A percentile compares a stretch with the other conserved stretches of the same genome.
Conservation (phyloP, 805 yeast species). For the Monosporozyma siamensis region DNA sequence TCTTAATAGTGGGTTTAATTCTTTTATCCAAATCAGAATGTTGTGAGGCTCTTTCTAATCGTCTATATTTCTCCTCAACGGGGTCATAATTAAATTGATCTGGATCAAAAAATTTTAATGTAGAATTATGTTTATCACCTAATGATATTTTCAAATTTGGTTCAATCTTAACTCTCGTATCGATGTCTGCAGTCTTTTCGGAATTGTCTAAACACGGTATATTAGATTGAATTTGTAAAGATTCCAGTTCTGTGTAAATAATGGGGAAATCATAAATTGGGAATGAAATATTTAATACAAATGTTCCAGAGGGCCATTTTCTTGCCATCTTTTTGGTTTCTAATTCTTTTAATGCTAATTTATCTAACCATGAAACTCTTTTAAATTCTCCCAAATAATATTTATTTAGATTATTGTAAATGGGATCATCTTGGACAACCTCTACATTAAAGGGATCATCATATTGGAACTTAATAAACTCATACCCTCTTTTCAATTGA, state of each 20-base stretch:
- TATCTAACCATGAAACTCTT: conserved; percentile 65
- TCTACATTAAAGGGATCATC: conserved; percentile 24
- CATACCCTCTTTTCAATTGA: conserved; percentile 64
- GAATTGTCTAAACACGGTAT: conserved; percentile 35
- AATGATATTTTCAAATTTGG: conserved; percentile 24
- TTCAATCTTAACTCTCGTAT: conserved; percentile 19
- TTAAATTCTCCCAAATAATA: conserved; percentile 62
- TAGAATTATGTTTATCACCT: conserved; percentile 25
- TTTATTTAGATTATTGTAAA: conserved; percentile 46
- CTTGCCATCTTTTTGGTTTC: conserved; percentile 17
- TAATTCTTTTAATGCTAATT: conserved; percentile 47
- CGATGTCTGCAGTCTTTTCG: conserved; percentile 33
- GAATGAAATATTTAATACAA: conserved; percentile 42
- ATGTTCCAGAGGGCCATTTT: conserved; percentile 22
- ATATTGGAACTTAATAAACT: conserved; percentile 38
- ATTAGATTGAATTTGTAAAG: conserved; percentile 24
- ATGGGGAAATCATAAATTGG: conserved; percentile 65
- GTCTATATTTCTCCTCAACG: conserved; percentile 77
- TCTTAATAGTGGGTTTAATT: conserved; percentile 76
- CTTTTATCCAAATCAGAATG: conserved; percentile 72
- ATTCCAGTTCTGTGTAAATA: conserved; percentile 52
- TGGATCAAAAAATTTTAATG: conserved; percentile 51
- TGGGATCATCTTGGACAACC: conserved; percentile 21
- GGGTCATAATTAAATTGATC: conserved; percentile 67
- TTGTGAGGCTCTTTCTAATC: conserved; percentile 74